Evolutionary conservation across 2,329 filamentous ascomycete genomes (phyloP), one percentile per base, ranked within the genome.

Genomic region (Nannizziopsis barbatae): DNA sequence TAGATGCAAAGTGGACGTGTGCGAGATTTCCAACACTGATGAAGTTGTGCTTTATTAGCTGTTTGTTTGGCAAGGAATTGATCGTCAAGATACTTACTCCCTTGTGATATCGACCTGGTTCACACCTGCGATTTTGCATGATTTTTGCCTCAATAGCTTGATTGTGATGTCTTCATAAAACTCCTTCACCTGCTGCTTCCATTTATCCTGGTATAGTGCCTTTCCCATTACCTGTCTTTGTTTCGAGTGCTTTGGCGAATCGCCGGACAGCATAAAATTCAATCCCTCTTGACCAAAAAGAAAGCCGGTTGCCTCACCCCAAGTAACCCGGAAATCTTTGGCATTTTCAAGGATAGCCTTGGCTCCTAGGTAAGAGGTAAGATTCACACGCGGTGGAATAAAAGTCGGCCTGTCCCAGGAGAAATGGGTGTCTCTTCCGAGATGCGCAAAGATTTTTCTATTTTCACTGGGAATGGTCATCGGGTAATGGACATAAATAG

Each of bases 41-140:
- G 10, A n/a, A 15, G 7, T 35, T 15, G 22, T 27, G n/a, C n/a
- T n/a, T n/a, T n/a, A 27, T 27, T 27, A 27, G 22, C 22, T 27
- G 22, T 27, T 27, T 27, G 30, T 41, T 15, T 17, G 30, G 43
- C 15, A 43, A 17, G 27, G 27, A 3, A 40, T 39, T n/a, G 35
- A 14, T 10, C 14, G 27, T 15, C 2, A n/a, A 27, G 4, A 20
- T 14, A 39, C 41, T 39, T 63, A 67, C 61, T 59, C 57, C 45
- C 56, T 51, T 12, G 55, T 55, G 30, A 60, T 58, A 47, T 60
- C 57, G 27, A 59, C 47, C 43, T 59, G 57, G 30, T 58, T 55
- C 32, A 56, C 49, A 22, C 75, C 75, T 3, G 71, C 75, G 22
- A 89, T 72, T 49, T 72, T 75, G 63, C 79, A 84, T 38, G 76